Evolutionary conservation across 495 filamentous ascomycete genomes (phyloP).

Genomic region (Glarea lozoyensis): DNA sequence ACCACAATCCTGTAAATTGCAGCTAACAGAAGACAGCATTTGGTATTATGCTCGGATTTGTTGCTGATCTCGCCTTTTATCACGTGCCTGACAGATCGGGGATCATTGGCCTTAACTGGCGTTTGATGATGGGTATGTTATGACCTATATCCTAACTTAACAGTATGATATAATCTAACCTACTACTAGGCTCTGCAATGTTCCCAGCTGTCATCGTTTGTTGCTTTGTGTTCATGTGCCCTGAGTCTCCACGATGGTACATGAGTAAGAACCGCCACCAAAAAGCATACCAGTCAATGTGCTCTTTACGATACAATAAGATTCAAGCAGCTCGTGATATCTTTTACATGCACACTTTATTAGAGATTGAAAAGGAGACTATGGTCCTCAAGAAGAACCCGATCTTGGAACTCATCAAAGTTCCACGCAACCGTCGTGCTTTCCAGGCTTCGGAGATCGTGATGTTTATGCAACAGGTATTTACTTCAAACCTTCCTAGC

Average conservation of each 20-base stretch:
- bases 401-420: slow-evolving; percentile 58
- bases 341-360: slow-evolving; percentile 69
- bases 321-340: slow-evolving; percentile 75
- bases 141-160: neutral
- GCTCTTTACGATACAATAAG: slow-evolving; percentile 55
- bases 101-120: slow-evolving; percentile 67
- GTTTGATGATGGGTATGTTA: slow-evolving; percentile 61
- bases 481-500: neutral
- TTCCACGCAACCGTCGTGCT: slow-evolving; percentile 73
- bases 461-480: slow-evolving; percentile 82
- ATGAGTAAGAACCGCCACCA: slow-evolving; percentile 58
- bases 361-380: slow-evolving; percentile 54
- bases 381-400: slow-evolving; percentile 53
- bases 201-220: slow-evolving; percentile 65
- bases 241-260: slow-evolving; percentile 61
- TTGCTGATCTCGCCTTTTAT: slow-evolving; percentile 64
- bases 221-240: slow-evolving; percentile 60
- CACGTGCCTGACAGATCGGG: slow-evolving; percentile 42
- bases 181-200: slow-evolving; percentile 45
- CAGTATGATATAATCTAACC: neutral
- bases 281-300: slow-evolving; percentile 60
- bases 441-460: slow-evolving; percentile 65
- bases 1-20: neutral
- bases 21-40: neutral
- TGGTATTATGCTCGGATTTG: slow-evolving; percentile 47